Conservation (phyloP, 208 protist species). For the Kentomonas sorsogonicus region DNA sequence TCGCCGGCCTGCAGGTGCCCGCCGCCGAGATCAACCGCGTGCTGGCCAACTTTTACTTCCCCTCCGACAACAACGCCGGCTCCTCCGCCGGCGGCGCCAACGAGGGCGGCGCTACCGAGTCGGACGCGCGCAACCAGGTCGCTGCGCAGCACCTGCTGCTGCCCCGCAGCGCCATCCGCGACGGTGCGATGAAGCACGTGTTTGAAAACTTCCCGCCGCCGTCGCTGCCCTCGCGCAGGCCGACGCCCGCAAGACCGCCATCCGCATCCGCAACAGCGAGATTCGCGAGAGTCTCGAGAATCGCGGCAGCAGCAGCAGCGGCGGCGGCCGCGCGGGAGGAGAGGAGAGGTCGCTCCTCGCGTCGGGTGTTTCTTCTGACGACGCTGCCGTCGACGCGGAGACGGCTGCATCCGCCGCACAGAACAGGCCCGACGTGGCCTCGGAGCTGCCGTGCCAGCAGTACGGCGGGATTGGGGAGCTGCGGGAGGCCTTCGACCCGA, state of each 20-base stretch:
- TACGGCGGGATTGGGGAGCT: constrained; percentile 61
- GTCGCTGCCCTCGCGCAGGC: constrained; percentile 50
- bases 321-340: no score
- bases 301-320: not conserved
- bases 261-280: constrained; percentile 24
- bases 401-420: not conserved
- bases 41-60: constrained; percentile 62
- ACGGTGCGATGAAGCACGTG: constrained; percentile 52
- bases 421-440: not conserved
- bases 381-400: no score
- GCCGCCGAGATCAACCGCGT: constrained; percentile 38
- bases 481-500: constrained; percentile 82
- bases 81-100: not conserved
- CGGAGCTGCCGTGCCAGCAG: constrained; percentile 23
- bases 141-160: constrained; percentile 72
- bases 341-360: no score
- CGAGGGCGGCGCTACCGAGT: not conserved
- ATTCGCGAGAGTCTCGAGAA: not conserved
- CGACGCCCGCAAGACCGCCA: constrained; percentile 42
- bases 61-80: constrained; percentile 27
- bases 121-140: no score
- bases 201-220: constrained; percentile 64
- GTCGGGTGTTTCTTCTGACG: no score
- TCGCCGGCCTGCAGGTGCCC: constrained; percentile 64
- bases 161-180: constrained; percentile 64